These are phyloP conservation scores for Sporothrix schenckii DNA, from an alignment of 2,329 filamentous ascomycete species.

Conservation along the genomic window DNA sequence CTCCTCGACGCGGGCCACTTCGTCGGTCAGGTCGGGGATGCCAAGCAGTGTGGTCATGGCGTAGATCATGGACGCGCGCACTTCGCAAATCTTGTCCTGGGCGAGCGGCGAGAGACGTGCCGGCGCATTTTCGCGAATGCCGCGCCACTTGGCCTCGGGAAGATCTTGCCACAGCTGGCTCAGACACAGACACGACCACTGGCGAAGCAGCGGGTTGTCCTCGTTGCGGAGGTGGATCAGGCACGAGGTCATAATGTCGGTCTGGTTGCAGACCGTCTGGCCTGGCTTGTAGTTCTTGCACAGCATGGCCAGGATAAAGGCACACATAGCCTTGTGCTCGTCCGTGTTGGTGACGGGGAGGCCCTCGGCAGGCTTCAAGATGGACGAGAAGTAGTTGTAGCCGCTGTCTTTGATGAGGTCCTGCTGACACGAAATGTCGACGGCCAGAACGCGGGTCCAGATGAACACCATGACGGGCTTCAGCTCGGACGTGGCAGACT, in stretches of 20 bases:
- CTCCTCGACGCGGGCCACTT: slow-evolving; percentile 89
- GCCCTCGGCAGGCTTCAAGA: slow-evolving; percentile 79
- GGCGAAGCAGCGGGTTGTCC: slow-evolving; percentile 83
- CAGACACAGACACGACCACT: slow-evolving; percentile 95
- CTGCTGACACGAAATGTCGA: slow-evolving; percentile 89
- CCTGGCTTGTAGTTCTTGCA: slow-evolving; percentile 94
- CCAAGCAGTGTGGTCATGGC: slow-evolving; percentile 93
- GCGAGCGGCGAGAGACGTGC: slow-evolving; percentile 77
- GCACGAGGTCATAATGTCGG: slow-evolving; percentile 87
- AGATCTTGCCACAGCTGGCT: slow-evolving; percentile 93
- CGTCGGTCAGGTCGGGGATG: slow-evolving; percentile 87
- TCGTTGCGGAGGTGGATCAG: slow-evolving; percentile 80
- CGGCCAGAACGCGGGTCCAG: slow-evolving; percentile 93
- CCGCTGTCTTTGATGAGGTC: slow-evolving; percentile 96
- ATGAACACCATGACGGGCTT: slow-evolving; percentile 99
- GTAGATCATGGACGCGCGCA: slow-evolving; percentile 89
- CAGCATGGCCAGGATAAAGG: slow-evolving; percentile 95
- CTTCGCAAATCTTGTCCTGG: slow-evolving; percentile 86
- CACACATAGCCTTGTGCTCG: slow-evolving; percentile 98
- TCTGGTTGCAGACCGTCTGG: slow-evolving; percentile 86
- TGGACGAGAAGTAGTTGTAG: slow-evolving; percentile 94
- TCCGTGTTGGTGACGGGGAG: slow-evolving; percentile 85
- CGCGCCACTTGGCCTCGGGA: slow-evolving; percentile 91
- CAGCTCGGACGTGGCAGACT: slow-evolving; percentile 90
- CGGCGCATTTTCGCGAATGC: slow-evolving; percentile 86